Percentiles rank a stretch among this genome's conserved stretches.
These are phyloP conservation scores for Lolium perenne DNA, from an alignment of 176 grass and related monocot species.

Conservation along the genomic window DNA sequence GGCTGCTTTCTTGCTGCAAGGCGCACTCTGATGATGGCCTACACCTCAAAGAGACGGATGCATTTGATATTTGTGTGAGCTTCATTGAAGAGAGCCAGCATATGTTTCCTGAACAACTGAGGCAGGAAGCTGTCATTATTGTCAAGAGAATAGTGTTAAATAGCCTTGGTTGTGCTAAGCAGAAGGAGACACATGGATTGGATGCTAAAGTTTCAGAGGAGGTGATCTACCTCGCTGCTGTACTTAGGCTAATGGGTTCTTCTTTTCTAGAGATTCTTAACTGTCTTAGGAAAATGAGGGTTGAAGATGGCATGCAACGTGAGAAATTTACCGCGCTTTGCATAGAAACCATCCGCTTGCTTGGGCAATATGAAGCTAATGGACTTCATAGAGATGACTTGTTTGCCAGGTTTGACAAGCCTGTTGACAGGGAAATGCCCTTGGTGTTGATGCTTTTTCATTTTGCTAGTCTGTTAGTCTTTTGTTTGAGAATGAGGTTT, in stretches of 20 bases:
- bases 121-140: constrained; percentile 34
- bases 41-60: constrained; percentile 20
- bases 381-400: constrained; percentile 44
- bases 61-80: background rate
- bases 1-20: constrained; percentile 50
- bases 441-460: constrained; percentile 52
- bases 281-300: constrained; percentile 8
- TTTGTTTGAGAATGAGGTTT: constrained; percentile 56
- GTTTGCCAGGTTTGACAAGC: constrained; percentile 18
- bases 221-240: constrained; percentile 54
- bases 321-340: background rate
- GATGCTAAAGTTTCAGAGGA: constrained; percentile 41
- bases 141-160: constrained; percentile 42
- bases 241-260: constrained; percentile 47
- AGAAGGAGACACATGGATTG: constrained; percentile 8
- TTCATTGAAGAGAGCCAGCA: constrained; percentile 52
- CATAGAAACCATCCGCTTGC: constrained; percentile 30
- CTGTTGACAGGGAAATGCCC: constrained; percentile 15
- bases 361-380: constrained; percentile 42
- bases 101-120: constrained; percentile 50
- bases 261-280: constrained; percentile 40
- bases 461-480: constrained; percentile 56
- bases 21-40: constrained; percentile 27
- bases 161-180: constrained; percentile 31
- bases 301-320: background rate